phyloP scores from a whole-genome alignment of 805 yeast species.

The Candida koratica region DNA sequence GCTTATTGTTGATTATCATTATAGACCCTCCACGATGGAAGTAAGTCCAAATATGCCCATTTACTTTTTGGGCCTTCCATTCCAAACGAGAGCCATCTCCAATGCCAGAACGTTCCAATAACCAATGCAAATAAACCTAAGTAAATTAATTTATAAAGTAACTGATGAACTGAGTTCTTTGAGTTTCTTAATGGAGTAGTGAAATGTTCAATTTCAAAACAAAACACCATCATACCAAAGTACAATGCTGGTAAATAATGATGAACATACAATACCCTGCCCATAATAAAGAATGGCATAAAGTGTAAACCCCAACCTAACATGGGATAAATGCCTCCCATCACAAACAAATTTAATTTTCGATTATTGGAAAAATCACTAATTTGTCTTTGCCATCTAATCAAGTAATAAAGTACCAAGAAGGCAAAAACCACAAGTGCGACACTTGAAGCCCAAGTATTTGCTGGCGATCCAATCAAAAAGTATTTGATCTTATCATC shows the following conservation, averaged over 20 bases:
- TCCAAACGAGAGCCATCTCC: conserved; percentile 39
- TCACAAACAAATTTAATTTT: conserved; percentile 50
- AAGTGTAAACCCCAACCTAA: conserved; percentile 88
- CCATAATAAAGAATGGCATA: conserved; percentile 87
- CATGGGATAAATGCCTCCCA: conserved; percentile 82
- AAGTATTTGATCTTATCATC: conserved; percentile 52
- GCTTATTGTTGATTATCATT: conserved; percentile 31
- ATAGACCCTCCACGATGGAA: conserved; percentile 40
- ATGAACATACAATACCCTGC: conserved; percentile 94
- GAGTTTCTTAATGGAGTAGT: conserved; percentile 25
- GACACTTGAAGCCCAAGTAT: conserved; percentile 64
- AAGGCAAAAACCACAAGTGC: conserved; percentile 54
- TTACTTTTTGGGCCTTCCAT: conserved; percentile 42
- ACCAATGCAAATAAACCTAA: conserved; percentile 29
- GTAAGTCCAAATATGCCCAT: conserved; percentile 37
- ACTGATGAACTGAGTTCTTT: conserved; percentile 14
- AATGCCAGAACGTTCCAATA: conserved; percentile 40
- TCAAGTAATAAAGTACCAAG: conserved; percentile 37
- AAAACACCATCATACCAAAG: conserved; percentile 81
- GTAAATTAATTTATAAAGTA: conserved; percentile 24
- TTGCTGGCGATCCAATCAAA: conserved; percentile 66
- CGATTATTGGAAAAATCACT: conserved; percentile 46
- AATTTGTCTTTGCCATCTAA: conserved; percentile 71
- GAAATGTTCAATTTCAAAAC: conserved; percentile 53
- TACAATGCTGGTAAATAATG: conserved; percentile 94